Evolutionary conservation across 805 yeast species (phyloP).

Genomic region (Zygoascus flipseniorum): DNA sequence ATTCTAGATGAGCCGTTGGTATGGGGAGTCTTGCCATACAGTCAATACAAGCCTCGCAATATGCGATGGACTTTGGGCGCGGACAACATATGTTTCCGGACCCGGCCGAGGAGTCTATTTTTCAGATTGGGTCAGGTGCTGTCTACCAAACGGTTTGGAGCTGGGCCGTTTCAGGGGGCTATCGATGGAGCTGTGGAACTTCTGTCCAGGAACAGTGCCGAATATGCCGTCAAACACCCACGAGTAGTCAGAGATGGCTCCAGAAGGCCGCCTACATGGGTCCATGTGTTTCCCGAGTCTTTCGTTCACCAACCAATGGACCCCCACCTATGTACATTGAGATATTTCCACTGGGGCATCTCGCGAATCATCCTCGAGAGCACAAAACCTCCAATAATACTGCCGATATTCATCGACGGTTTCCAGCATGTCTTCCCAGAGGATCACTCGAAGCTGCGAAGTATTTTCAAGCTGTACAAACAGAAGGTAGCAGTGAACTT

Average conservation of each 20-base stretch:
- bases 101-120: conserved; percentile 33
- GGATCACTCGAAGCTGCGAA: conserved; percentile 34
- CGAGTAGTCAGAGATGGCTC: background rate
- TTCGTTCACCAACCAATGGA: conserved; percentile 74
- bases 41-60: conserved; percentile 50
- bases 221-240: background rate
- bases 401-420: conserved; percentile 81
- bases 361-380: conserved; percentile 77
- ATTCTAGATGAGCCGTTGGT: conserved; percentile 77
- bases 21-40: conserved; percentile 78
- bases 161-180: conserved; percentile 87
- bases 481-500: conserved; percentile 59
- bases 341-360: conserved; percentile 95
- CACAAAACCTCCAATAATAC: conserved; percentile 71
- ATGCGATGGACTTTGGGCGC: conserved; percentile 96
- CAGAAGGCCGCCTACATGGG: conserved; percentile 42
- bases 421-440: conserved; percentile 86
- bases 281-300: conserved; percentile 93
- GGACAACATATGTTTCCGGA: conserved; percentile 69
- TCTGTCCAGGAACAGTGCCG: conserved; percentile 34
- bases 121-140: conserved; percentile 87
- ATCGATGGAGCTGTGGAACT: conserved; percentile 79
- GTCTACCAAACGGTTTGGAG: conserved; percentile 80
- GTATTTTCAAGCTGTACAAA: conserved; percentile 54
- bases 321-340: conserved; percentile 78